Conservation (phyloP, 2,329 filamentous ascomycete species). For the Fonsecaea monophora region DNA sequence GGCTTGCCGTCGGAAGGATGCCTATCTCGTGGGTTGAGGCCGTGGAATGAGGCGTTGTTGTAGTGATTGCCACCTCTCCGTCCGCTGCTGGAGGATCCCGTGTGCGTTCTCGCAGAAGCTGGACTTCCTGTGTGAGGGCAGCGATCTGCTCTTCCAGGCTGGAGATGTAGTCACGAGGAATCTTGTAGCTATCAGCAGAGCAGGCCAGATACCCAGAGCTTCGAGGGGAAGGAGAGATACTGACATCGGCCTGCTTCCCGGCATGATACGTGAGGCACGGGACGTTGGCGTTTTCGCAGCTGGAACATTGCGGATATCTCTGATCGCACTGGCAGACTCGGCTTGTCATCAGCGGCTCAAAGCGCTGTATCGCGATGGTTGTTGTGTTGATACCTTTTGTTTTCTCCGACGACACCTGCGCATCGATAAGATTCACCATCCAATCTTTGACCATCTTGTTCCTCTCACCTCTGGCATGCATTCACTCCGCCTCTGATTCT, state of each 20-base stretch:
- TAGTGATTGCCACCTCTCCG: slow-evolving; percentile 2
- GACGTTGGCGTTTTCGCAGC: slow-evolving; percentile 35
- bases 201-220: slow-evolving; percentile 3
- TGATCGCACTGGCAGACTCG: slow-evolving; percentile 38
- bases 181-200: slow-evolving; percentile 17
- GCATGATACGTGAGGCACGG: slow-evolving; percentile 40
- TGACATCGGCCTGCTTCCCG: slow-evolving; percentile 40
- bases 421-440: slow-evolving; percentile 8
- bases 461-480: slow-evolving; percentile 28
- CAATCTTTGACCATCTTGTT: background rate
- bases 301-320: slow-evolving; percentile 40
- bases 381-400: slow-evolving; percentile 25
- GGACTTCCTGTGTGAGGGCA: slow-evolving; percentile 32
- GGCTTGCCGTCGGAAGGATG: background rate
- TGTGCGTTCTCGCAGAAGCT: slow-evolving; percentile 32
- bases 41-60: background rate
- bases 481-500: slow-evolving; percentile 20
- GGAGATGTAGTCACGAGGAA: slow-evolving; percentile 40
- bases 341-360: slow-evolving; percentile 8
- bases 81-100: slow-evolving; percentile 3
- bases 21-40: slow-evolving; percentile 7
- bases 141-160: slow-evolving; percentile 38
- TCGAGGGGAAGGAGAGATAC: background rate
- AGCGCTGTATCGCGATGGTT: background rate
- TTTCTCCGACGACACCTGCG: slow-evolving; percentile 30